A percentile compares a stretch with the other conserved stretches of the same genome.
Evolutionary conservation across 2,329 filamentous ascomycete genomes (phyloP).

Genomic region (Claviceps arundinis): DNA sequence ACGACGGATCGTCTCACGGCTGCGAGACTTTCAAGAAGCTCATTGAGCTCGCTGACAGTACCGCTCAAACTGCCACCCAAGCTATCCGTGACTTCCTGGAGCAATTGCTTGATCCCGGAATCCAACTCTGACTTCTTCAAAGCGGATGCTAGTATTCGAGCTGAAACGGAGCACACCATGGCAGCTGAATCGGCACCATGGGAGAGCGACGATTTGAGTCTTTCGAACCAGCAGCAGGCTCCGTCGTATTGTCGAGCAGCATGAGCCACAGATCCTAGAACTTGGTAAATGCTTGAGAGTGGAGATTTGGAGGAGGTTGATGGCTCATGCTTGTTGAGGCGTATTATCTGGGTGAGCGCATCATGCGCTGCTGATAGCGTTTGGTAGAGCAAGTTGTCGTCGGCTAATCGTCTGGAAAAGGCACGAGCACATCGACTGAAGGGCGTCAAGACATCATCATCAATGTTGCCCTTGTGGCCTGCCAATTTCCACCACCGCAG

Average conservation of each 20-base stretch:
- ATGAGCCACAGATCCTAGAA: slow-evolving; percentile 36
- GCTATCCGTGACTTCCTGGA: slow-evolving; percentile 36
- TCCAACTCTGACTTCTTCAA: slow-evolving; percentile 30
- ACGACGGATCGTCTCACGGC: slow-evolving; percentile 41
- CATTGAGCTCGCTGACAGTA: slow-evolving; percentile 45
- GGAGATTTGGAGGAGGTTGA: slow-evolving; percentile 27
- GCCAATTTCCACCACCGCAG: slow-evolving; percentile 54
- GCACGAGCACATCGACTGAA: slow-evolving; percentile 49
- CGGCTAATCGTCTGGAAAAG: slow-evolving; percentile 40
- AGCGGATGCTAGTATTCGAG: slow-evolving; percentile 40
- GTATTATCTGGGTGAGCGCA: slow-evolving; percentile 19
- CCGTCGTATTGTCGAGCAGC: slow-evolving; percentile 32
- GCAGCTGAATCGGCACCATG: slow-evolving; percentile 31
- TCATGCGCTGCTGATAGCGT: slow-evolving; percentile 20
- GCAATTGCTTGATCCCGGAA: slow-evolving; percentile 25
- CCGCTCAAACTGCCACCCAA: slow-evolving; percentile 48
- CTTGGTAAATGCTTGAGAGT: slow-evolving; percentile 35
- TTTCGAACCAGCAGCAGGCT: slow-evolving; percentile 41
- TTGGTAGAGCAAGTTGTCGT: slow-evolving; percentile 23
- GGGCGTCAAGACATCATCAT: slow-evolving; percentile 53
- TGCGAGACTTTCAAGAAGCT: slow-evolving; percentile 44
- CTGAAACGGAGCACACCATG: slow-evolving; percentile 36
- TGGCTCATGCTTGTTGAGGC: slow-evolving; percentile 20
- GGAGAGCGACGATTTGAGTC: slow-evolving; percentile 26
- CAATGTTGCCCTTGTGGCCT: slow-evolving; percentile 43